Evolutionary conservation across 306 rosid genomes (phyloP), one percentile per base, ranked within the genome.

Genomic region (Ormosia emarginata): DNA sequence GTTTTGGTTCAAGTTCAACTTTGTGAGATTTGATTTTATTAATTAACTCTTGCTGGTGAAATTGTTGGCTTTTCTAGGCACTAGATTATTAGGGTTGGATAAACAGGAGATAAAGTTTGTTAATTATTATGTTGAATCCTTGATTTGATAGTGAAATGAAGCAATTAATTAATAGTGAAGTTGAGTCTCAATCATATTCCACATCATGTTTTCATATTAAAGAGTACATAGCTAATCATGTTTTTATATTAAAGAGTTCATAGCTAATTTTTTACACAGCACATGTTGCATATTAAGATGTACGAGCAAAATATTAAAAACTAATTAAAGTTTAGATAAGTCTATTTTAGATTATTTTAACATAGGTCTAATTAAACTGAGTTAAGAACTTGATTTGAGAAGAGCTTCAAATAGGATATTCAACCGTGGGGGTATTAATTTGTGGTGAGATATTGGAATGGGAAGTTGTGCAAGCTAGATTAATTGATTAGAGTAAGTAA

Each of bases 11-110:
- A 46, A 46, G 2, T 29, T 83, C 63, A 53, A 71, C 39, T 53
- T 53, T 61, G 29, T 59, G 47, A 70, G 50, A 30, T 79, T 79
- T 69, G 46, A 68, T 64, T 68, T 82, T 7, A 39, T 82, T 18
- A 55, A 5, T 55, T 65, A 75, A 67, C 66, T 58, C 47, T 18
- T 37, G n/a, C 3, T 2, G 67, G 10, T 61, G 72, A 61, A 77
- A 69, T 62, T 50, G 43, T 77, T 76, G 44, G 53, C 58, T 34
- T 50, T 58, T 69, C 1, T 9, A 32, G 29, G 7, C 18, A 61
- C 64, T 64, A 36, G 6, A 62, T 71, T 61, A 64, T 66, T 68
- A 47, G 55, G 50, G 49, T 61, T 77, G 62, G 24, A 43, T 40
- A 53, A 29, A 24, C 9, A 34, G 40, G 32, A 46, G 57, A 70